These are phyloP conservation scores for Solanum ossicruentum DNA, from an alignment of 257 asterid species.

Conservation along the genomic window DNA sequence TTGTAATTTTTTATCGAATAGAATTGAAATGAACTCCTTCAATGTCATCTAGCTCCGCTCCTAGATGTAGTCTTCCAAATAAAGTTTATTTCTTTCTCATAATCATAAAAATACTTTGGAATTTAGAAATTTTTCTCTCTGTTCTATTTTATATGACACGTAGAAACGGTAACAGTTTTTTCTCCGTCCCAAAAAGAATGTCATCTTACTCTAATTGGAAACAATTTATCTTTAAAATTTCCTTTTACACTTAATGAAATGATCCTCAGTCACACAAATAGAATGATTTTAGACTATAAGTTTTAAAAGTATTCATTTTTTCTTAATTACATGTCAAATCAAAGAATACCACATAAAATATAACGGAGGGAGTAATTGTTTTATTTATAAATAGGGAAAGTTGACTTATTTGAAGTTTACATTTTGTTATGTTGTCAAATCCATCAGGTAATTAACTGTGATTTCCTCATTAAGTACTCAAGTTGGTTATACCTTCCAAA, in stretches of 20 bases:
- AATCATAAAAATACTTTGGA: background rate
- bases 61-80: background rate
- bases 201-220: no score
- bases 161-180: no score
- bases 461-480: background rate
- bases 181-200: no score
- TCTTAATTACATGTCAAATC: no score
- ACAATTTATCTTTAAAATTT: no score
- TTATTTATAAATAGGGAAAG: background rate
- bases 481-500: background rate
- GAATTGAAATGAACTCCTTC: fast-evolving
- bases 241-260: no score
- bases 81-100: background rate
- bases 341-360: no score
- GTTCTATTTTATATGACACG: no score
- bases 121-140: background rate
- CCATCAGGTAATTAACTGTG: background rate
- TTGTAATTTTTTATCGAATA: background rate
- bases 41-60: background rate
- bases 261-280: no score
- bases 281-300: no score
- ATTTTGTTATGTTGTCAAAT: background rate
- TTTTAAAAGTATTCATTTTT: no score
- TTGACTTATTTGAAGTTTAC: background rate
- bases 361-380: background rate